phyloP scores from a whole-genome alignment of 2,329 filamentous ascomycete species.

The Xylaria sp. region DNA sequence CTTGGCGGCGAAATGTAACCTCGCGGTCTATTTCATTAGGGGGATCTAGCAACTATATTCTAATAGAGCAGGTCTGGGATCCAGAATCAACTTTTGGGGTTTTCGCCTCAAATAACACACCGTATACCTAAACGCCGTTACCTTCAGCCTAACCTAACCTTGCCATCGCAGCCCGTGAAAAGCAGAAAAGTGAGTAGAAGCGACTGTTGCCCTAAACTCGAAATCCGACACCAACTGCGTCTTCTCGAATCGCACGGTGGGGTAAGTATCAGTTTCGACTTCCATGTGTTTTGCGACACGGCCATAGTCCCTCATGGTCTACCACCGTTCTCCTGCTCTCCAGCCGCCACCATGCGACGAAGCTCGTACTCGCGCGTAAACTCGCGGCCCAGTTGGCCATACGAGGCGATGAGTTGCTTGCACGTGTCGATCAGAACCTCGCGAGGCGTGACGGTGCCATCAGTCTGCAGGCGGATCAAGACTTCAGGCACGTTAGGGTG shows the following conservation, averaged over 20 bases:
- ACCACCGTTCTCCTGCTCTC: conserved; percentile 61
- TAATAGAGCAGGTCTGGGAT: conserved; percentile 22
- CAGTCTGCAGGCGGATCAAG: conserved; percentile 86
- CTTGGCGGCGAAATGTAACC: conserved; percentile 19
- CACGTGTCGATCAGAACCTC: conserved; percentile 85
- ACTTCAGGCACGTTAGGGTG: conserved; percentile 71
- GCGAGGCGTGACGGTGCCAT: conserved; percentile 87
- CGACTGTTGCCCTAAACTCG: not conserved
- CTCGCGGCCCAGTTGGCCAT: conserved; percentile 82
- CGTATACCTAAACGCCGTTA: conserved; percentile 34
- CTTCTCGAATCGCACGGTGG: too few relatives aligned
- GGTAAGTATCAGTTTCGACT: too few relatives aligned
- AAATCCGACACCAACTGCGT: too few relatives aligned
- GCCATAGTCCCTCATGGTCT: conserved; percentile 36
- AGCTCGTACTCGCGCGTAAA: conserved; percentile 94
- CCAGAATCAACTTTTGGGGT: conserved; percentile 18
- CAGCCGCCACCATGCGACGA: conserved; percentile 81
- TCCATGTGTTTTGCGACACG: too few relatives aligned
- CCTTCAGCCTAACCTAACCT: conserved; percentile 24
- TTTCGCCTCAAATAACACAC: conserved; percentile 10
- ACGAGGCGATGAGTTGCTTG: conserved; percentile 82
- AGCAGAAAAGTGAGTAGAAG: conserved; percentile 30
- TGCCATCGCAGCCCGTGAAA: conserved; percentile 30
- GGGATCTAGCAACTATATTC: conserved; percentile 16
- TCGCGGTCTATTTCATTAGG: conserved; percentile 21